Percentiles rank a stretch among this genome's conserved stretches.
phyloP scores from a whole-genome alignment of 345 rosid genomes.

The Camelina sativa region DNA sequence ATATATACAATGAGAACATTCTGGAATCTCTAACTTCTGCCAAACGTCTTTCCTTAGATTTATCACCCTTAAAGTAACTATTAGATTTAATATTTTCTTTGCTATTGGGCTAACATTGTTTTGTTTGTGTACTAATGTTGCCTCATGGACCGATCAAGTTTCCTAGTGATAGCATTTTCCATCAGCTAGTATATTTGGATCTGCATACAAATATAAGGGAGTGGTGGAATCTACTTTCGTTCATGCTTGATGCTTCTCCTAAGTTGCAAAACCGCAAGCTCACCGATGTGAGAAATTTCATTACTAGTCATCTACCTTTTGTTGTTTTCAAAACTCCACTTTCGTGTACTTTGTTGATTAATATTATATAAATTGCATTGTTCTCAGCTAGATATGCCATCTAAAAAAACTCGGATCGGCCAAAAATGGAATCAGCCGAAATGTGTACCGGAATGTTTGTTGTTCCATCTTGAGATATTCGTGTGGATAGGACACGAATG shows the following conservation, averaged over 20 bases:
- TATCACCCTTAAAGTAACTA: slow-evolving; percentile 4
- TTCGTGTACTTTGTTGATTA: background rate
- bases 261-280: slow-evolving; percentile 17
- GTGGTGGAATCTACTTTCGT: background rate
- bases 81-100: background rate
- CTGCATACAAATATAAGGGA: background rate
- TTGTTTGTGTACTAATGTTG: background rate
- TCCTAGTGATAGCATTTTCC: slow-evolving; percentile 10
- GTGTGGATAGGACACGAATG: background rate
- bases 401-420: background rate
- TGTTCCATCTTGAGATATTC: slow-evolving; percentile 14
- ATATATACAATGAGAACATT: slow-evolving; percentile 17
- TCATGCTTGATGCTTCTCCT: slow-evolving; percentile 9
- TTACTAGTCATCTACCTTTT: background rate
- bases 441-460: slow-evolving; percentile 30
- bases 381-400: background rate
- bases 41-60: background rate
- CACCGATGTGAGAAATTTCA: background rate
- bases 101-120: background rate
- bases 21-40: background rate
- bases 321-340: background rate
- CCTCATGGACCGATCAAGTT: background rate
- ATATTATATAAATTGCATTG: background rate
- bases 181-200: background rate
- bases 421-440: background rate